Base-by-base conservation (phyloP, 2,329 filamentous ascomycete genomes). In the Westerdykella aurantiaca region DNA sequence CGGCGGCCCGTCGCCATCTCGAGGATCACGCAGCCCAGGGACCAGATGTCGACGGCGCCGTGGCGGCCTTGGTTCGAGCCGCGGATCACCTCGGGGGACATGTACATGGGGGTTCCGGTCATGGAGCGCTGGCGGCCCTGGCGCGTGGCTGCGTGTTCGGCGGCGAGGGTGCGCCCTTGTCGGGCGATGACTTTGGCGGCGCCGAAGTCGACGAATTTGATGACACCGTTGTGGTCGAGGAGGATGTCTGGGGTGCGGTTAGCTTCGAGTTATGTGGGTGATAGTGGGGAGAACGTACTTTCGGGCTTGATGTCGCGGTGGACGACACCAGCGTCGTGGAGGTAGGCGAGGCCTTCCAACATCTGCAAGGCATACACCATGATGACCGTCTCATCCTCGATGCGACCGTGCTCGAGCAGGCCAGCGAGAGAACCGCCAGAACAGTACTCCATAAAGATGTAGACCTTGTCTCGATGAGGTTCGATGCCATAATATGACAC, bases 391-490 rank as follows among this genome's bases (percentile, higher is more conserved):
- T 98, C 93, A 62, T 97, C 94, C 71, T 96, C 93, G 51, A 98
- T 96, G 34, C 93, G 86, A 11, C 93, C 93, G 61, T 98, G 91
- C 66, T 98, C 93, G 34, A 98, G 75, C 41, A 98, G 73, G 40
- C 81, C 86, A 34, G 93, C 90, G 39, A 98, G 76, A 13, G 91
- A 97, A 16, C 93, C 93, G 41, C 93, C 91, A 4, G 89, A 94
- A 68, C 93, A 98, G 69, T 95, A 97, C 68, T 98, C 93, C 93
- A 98, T 98, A 66, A 98, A 98, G 55, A 98, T 96, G 69, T 97
- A 98, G n/a, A 98, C 93, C 63, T 95, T 93, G 74, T 98, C 93
- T 50, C 93, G 82, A 69, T 98, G 93, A 2, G 96, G 93, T 68
- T 98, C 93, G 60, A 98, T 97, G 46, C 93, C 93, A 62, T 93